phyloP scores from a whole-genome alignment of 2,329 filamentous ascomycete genomes.

The Aspergillus intermedius region DNA sequence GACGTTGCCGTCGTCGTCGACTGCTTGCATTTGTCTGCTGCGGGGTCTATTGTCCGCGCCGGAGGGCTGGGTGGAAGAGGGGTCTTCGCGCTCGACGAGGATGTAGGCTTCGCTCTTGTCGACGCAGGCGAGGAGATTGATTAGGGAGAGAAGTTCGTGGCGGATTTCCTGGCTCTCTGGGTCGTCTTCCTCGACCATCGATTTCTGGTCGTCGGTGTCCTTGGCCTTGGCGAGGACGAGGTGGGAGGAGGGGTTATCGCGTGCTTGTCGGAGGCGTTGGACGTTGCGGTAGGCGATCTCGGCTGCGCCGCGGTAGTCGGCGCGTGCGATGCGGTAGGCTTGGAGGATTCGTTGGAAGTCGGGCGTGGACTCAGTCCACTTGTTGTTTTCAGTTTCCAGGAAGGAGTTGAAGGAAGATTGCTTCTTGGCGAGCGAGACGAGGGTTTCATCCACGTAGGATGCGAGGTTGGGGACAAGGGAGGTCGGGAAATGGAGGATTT shows the following conservation, averaged over 20 bases:
- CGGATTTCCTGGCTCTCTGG: slow-evolving; percentile 49
- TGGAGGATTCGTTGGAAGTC: slow-evolving; percentile 88
- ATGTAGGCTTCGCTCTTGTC: slow-evolving; percentile 73
- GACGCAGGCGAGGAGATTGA: slow-evolving; percentile 87
- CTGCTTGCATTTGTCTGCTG: slow-evolving; percentile 28
- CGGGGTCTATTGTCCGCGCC: slow-evolving; percentile 34
- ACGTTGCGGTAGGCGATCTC: slow-evolving; percentile 52
- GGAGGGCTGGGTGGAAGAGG: neutral
- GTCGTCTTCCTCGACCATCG: slow-evolving; percentile 33
- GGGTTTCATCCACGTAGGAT: slow-evolving; percentile 69
- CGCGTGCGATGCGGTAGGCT: slow-evolving; percentile 76
- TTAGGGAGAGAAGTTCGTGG: slow-evolving; percentile 78
- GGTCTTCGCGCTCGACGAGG: slow-evolving; percentile 43
- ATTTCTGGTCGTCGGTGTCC: slow-evolving; percentile 24
- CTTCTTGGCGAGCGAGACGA: slow-evolving; percentile 64
- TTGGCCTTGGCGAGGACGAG: slow-evolving; percentile 32
- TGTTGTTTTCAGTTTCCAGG: slow-evolving; percentile 31
- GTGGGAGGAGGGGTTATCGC: slow-evolving; percentile 27
- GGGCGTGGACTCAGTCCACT: slow-evolving; percentile 37
- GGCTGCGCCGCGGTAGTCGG: slow-evolving; percentile 75
- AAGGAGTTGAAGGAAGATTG: slow-evolving; percentile 54
- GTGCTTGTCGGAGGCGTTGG: slow-evolving; percentile 41
- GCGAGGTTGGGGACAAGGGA: slow-evolving; percentile 57
- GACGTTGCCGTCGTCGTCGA: slow-evolving; percentile 35
- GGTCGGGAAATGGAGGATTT: slow-evolving; percentile 69